Conservation (phyloP, 2,329 filamentous ascomycete species). For the Hypoxylon rubiginosum region DNA sequence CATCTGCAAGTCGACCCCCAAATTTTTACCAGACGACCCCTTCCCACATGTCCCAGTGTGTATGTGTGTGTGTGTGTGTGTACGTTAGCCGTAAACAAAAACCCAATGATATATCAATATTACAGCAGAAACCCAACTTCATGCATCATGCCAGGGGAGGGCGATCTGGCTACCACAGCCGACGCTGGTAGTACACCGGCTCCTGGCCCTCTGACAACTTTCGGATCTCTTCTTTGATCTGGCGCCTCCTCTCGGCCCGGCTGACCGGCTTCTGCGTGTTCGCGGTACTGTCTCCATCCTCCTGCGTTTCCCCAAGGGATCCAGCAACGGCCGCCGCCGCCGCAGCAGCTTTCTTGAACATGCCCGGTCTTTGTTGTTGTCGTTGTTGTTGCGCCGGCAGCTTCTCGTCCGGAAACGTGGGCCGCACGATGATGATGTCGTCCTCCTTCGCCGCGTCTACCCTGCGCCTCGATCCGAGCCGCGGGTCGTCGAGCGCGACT, state of each 20-base stretch:
- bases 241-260: constrained; percentile 66
- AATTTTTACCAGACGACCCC: constrained; percentile 2
- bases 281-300: constrained; percentile 51
- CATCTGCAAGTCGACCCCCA: constrained; percentile 12
- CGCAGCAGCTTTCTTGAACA: constrained; percentile 17
- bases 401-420: constrained; percentile 48
- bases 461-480: constrained; percentile 20
- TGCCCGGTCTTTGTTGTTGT: constrained; percentile 30
- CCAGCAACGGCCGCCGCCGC: not conserved
- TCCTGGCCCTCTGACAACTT: constrained; percentile 60
- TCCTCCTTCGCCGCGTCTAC: constrained; percentile 36
- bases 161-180: constrained; percentile 61
- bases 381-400: too few species aligned
- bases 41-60: constrained; percentile 17
- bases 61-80: too few species aligned
- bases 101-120: constrained; percentile 20
- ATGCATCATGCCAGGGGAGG: not conserved
- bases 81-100: constrained; percentile 11
- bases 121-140: constrained; percentile 7
- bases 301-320: constrained; percentile 23
- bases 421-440: constrained; percentile 55
- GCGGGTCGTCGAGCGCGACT: constrained; percentile 56
- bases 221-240: constrained; percentile 71
- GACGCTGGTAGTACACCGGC: constrained; percentile 67
- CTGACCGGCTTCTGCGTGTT: constrained; percentile 63